These are phyloP conservation scores for Colletotrichum phormii DNA, from an alignment of 2,329 filamentous ascomycete species.

Conservation along the genomic window DNA sequence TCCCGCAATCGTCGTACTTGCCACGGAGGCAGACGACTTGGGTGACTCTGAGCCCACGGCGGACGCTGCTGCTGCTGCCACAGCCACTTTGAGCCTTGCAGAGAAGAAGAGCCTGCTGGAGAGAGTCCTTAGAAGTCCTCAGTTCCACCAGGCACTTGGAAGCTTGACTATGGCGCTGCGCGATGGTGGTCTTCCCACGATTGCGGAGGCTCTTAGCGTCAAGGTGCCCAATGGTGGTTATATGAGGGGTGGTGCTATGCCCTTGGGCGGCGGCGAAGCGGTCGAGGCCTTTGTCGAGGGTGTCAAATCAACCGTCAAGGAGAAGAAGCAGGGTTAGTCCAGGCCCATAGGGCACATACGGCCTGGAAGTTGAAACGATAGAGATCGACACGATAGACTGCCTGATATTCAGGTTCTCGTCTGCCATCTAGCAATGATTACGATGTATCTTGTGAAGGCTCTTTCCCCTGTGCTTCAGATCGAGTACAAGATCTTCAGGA, in stretches of 20 bases:
- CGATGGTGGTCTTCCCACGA: slow-evolving; percentile 89
- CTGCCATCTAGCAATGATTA: neutral
- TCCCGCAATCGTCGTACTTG: slow-evolving; percentile 80
- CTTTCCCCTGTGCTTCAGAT: neutral
- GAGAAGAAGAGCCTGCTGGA: slow-evolving; percentile 86
- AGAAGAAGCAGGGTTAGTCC: slow-evolving; percentile 51
- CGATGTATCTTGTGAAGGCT: neutral
- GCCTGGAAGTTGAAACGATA: slow-evolving; percentile 17
- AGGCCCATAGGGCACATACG: neutral
- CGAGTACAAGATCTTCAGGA: no score
- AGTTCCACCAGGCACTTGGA: slow-evolving; percentile 87
- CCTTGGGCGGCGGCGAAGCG: slow-evolving; percentile 87
- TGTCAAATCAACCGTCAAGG: slow-evolving; percentile 82
- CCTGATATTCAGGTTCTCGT: no score
- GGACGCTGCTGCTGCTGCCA: slow-evolving; percentile 77
- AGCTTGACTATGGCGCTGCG: slow-evolving; percentile 89
- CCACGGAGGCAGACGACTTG: slow-evolving; percentile 71
- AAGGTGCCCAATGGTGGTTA: slow-evolving; percentile 87
- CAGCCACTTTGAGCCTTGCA: slow-evolving; percentile 76
- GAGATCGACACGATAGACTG: slow-evolving; percentile 9
- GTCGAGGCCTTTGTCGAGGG: slow-evolving; percentile 93
- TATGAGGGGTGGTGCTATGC: slow-evolving; percentile 81
- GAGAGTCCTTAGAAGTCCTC: slow-evolving; percentile 87
- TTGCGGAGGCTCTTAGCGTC: slow-evolving; percentile 86
- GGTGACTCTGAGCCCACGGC: slow-evolving; percentile 74